Evolutionary conservation across 192 early-diverging fungal genomes (phyloP).

Genomic region (Umbelopsis ramanniana): DNA sequence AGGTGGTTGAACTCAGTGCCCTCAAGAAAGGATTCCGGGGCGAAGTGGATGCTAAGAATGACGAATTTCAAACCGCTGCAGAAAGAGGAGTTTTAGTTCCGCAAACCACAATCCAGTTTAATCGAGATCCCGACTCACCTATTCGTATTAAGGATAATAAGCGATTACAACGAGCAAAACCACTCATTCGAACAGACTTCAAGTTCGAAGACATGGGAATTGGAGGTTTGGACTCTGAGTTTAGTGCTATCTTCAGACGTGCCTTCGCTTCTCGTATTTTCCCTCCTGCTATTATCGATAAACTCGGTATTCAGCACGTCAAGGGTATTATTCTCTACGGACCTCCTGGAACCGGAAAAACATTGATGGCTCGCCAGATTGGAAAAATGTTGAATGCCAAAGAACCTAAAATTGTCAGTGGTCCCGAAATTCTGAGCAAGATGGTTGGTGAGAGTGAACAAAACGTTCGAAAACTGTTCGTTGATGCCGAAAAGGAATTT

Average conservation of each 20-base stretch:
- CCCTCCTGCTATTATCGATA: slow-evolving; percentile 89
- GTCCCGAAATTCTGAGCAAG: slow-evolving; percentile 95
- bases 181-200: slow-evolving; percentile 91
- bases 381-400: slow-evolving; percentile 97
- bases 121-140: slow-evolving; percentile 70
- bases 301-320: slow-evolving; percentile 96
- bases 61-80: slow-evolving; percentile 19
- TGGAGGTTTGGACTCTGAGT: slow-evolving; percentile 95
- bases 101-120: slow-evolving; percentile 71
- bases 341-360: slow-evolving; percentile 97
- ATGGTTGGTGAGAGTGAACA: slow-evolving; percentile 97
- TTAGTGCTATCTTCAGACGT: slow-evolving; percentile 92
- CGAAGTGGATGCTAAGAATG: slow-evolving; percentile 29
- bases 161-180: slow-evolving; percentile 55
- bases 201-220: slow-evolving; percentile 98
- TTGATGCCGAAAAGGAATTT: slow-evolving; percentile 93
- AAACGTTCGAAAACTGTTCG: slow-evolving; percentile 96
- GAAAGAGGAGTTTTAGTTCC: slow-evolving; percentile 75
- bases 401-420: slow-evolving; percentile 95
- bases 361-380: slow-evolving; percentile 97
- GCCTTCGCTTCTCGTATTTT: slow-evolving; percentile 98
- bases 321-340: slow-evolving; percentile 92
- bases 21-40: slow-evolving; percentile 49
- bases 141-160: slow-evolving; percentile 74
- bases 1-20: slow-evolving; percentile 59